phyloP scores from a whole-genome alignment of 768 basidiomycete genomes.

The Naganishia kalamii region DNA sequence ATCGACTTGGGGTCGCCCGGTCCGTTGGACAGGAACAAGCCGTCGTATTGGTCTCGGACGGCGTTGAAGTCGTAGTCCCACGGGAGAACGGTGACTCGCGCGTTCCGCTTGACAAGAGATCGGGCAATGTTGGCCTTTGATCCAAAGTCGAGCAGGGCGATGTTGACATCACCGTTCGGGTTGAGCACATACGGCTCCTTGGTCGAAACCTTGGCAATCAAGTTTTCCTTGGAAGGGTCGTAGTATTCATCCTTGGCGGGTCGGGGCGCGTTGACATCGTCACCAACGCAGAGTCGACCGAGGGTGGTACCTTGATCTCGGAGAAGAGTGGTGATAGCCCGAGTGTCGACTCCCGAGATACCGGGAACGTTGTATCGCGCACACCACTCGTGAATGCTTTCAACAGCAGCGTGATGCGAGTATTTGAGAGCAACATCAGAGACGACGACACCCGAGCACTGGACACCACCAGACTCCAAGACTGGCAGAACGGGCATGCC shows the following conservation, averaged over 20 bases:
- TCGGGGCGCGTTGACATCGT: slow-evolving; percentile 57
- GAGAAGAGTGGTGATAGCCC: slow-evolving; percentile 85
- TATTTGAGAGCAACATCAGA: slow-evolving; percentile 90
- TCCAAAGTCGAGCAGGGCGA: slow-evolving; percentile 95
- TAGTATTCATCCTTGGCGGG: slow-evolving; percentile 72
- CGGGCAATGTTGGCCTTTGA: slow-evolving; percentile 96
- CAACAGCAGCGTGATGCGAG: slow-evolving; percentile 89
- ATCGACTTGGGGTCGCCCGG: slow-evolving; percentile 90
- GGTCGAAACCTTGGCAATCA: slow-evolving; percentile 89
- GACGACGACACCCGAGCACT: slow-evolving; percentile 87
- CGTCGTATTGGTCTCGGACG: slow-evolving; percentile 82
- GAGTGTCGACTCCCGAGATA: slow-evolving; percentile 94
- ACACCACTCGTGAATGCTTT: slow-evolving; percentile 91
- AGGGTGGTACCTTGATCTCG: slow-evolving; percentile 97
- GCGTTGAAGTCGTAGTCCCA: slow-evolving; percentile 97
- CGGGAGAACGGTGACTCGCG: slow-evolving; percentile 87
- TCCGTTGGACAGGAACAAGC: slow-evolving; percentile 92
- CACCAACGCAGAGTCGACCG: slow-evolving; percentile 78
- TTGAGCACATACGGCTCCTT: slow-evolving; percentile 77
- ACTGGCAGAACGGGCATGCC: slow-evolving; percentile 61
- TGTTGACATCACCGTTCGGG: slow-evolving; percentile 74
- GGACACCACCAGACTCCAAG: slow-evolving; percentile 80
- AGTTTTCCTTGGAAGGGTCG: slow-evolving; percentile 86
- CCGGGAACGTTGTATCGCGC: slow-evolving; percentile 80
- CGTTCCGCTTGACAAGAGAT: slow-evolving; percentile 81